A percentile compares a stretch with the other conserved stretches of the same genome.
Conservation (phyloP, 2,329 filamentous ascomycete genomes). For the Dactylellina parvicollis region DNA sequence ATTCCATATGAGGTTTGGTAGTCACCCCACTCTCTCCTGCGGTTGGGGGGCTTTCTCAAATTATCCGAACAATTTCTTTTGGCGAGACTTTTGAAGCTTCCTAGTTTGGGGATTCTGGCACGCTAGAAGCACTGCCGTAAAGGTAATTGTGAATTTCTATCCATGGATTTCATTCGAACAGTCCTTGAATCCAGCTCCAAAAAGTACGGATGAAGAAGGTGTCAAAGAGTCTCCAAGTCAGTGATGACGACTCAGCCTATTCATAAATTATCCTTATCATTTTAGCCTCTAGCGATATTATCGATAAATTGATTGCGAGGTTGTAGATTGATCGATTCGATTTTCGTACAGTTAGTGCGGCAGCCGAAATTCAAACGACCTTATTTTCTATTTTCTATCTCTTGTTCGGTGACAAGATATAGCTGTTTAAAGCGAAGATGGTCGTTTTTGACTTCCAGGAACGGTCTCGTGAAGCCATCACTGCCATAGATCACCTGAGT, state of each 20-base stretch:
- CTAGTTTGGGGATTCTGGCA: constrained; percentile 39
- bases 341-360: neutral
- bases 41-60: constrained; percentile 21
- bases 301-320: constrained; percentile 18
- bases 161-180: constrained; percentile 38
- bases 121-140: constrained; percentile 18
- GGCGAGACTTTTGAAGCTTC: constrained; percentile 45
- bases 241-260: constrained; percentile 24
- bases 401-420: constrained; percentile 14
- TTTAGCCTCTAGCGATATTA: constrained; percentile 28
- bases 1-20: constrained; percentile 24
- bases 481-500: constrained; percentile 52
- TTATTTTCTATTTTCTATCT: constrained; percentile 13
- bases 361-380: constrained; percentile 15
- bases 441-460: constrained; percentile 52
- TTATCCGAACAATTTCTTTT: constrained; percentile 23
- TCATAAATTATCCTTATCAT: constrained; percentile 22
- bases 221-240: constrained; percentile 11
- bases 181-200: constrained; percentile 23
- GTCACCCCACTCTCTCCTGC: constrained; percentile 36
- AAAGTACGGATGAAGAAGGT: constrained; percentile 42
- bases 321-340: neutral
- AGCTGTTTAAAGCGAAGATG: constrained; percentile 39
- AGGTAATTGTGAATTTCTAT: constrained; percentile 28
- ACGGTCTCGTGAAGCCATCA: constrained; percentile 54